Base-by-base conservation (phyloP, 1,284 basidiomycete genomes). In the Macrocystidia cucumis region DNA sequence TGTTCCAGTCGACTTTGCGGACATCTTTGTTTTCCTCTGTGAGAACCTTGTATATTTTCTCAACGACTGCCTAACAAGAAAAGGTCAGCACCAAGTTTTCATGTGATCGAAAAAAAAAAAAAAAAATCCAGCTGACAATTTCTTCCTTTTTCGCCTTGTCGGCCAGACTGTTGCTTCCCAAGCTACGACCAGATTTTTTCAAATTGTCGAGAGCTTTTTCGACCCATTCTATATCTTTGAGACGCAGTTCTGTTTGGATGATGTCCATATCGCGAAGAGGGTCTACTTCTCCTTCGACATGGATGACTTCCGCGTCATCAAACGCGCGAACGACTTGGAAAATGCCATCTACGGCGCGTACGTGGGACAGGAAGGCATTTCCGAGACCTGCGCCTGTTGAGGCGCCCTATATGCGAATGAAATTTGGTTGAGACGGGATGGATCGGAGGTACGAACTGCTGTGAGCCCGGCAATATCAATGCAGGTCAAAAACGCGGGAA, bases 141-240 rank as follows among this genome's bases (percentile, higher is more conserved):
- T 98, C 95, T 60, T 98, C 95, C 66, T 97, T 96, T 70, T 73
- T 91, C 22, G 91, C 91, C 65, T 88, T 97, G 64, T 96, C 95
- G 1, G 91, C 92, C 48, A 99, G 67, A 54, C 80, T 87, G 39
- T 62, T 78, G 54, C 70, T 90, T 8, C 88, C 89, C 24, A 92
- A 68, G 36, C 75, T 61, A 27, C 87, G 70, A 9, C 76, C 74
- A 26, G 60, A 55, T 63, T 83, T 88, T 62, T 88, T 91, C 43
- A 90, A 58, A 29, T 62, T 64, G 0, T 98, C 95, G 22, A 97
- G 61, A 34, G 80, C 67, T 66, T 98, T 98, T 63, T 98, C 89
- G 9, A 91, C 82, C 96, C 96, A 99, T 55, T 98, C 96, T 46
- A 96, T 96, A 59, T 99, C 96, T 67, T 99, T 99, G 38, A 98